phyloP scores from a whole-genome alignment of 768 basidiomycete genomes.

The Tylopilus subfusipes region DNA sequence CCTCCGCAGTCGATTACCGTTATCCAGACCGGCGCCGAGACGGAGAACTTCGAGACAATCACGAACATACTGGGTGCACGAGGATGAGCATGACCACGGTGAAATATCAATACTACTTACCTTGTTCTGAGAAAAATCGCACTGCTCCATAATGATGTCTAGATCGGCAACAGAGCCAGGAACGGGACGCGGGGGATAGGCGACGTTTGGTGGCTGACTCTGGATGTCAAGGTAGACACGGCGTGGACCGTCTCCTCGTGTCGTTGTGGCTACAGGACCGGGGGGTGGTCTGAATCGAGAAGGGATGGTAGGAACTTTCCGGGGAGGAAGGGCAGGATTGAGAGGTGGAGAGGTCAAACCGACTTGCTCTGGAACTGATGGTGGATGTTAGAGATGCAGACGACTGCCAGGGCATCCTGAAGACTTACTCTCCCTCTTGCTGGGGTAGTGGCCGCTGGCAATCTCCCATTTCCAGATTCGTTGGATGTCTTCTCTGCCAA shows the following conservation, averaged over 20 bases:
- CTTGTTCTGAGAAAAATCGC: slow-evolving; percentile 82
- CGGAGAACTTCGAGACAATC: slow-evolving; percentile 95
- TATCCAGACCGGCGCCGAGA: slow-evolving; percentile 86
- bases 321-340: slow-evolving; percentile 75
- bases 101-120: slow-evolving; percentile 32
- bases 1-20: slow-evolving; percentile 67
- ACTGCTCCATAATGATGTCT: slow-evolving; percentile 87
- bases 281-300: slow-evolving; percentile 46
- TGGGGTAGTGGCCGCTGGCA: slow-evolving; percentile 90
- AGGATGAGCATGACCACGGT: slow-evolving; percentile 10
- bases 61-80: slow-evolving; percentile 72
- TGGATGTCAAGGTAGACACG: slow-evolving; percentile 76
- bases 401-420: not conserved
- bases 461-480: slow-evolving; percentile 97
- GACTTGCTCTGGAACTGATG: slow-evolving; percentile 67
- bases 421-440: slow-evolving; percentile 65
- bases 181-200: slow-evolving; percentile 85
- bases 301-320: slow-evolving; percentile 43
- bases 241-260: slow-evolving; percentile 72
- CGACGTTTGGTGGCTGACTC: slow-evolving; percentile 55
- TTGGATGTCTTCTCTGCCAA: slow-evolving; percentile 72
- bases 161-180: slow-evolving; percentile 85
- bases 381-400: not conserved
- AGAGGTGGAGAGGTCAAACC: slow-evolving; percentile 51
- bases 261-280: slow-evolving; percentile 48